Evolutionary conservation across 179 eudicot genomes (phyloP).

Genomic region (Beta lomatogona): DNA sequence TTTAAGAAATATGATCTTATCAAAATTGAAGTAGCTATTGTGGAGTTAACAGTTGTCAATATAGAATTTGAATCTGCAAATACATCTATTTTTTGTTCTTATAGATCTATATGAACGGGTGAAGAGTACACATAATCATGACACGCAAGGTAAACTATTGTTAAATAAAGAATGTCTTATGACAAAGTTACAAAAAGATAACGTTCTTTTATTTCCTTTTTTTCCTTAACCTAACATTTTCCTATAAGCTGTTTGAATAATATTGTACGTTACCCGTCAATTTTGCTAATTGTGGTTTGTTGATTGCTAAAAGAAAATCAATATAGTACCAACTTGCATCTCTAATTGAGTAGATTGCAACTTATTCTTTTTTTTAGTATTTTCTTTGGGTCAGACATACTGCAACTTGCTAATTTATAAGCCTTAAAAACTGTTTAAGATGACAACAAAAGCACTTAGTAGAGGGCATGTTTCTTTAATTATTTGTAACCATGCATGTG

Average conservation of each 20-base stretch:
- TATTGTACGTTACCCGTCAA: background rate
- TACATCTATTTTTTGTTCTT: background rate
- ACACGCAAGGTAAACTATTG: background rate
- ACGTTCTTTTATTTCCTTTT: background rate
- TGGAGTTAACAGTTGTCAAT: background rate
- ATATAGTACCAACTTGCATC: slow-evolving; percentile 18
- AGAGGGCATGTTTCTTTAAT: slow-evolving; percentile 18
- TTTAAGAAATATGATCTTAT: background rate
- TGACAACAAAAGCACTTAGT: slow-evolving; percentile 11
- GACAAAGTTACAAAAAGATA: background rate
- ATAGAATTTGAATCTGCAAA: background rate
- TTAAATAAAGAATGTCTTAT: background rate
- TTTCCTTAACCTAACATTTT: too few relatives aligned
- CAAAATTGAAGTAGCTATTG: background rate
- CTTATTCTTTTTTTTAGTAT: background rate
- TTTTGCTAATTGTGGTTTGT: background rate
- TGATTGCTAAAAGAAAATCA: background rate
- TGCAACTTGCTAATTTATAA: slow-evolving; percentile 3
- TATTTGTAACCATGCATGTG: slow-evolving; percentile 17
- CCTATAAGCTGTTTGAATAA: background rate
- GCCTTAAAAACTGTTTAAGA: background rate
- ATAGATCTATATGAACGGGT: background rate
- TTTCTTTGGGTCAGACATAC: background rate
- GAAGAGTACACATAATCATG: background rate
- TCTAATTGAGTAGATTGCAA: slow-evolving; percentile 18